Conservation (phyloP, 768 basidiomycete genomes). For the Coprinopsis strossmayeri region DNA sequence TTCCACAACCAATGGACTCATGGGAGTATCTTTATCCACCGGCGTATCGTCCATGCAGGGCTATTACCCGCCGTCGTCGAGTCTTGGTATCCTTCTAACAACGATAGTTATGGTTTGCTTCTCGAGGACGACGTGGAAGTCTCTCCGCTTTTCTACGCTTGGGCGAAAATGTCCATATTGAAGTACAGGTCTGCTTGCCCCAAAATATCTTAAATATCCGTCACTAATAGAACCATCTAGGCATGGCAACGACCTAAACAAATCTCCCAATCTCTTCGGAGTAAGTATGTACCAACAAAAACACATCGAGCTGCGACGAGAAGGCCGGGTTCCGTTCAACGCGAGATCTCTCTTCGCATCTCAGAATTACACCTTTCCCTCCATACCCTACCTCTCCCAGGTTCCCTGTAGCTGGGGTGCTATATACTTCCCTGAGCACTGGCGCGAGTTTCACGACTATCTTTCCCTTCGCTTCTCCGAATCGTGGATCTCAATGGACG, state of each 20-base stretch:
- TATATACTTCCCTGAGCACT: slow-evolving; percentile 83
- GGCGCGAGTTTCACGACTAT: slow-evolving; percentile 82
- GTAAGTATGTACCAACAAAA: slow-evolving; percentile 87
- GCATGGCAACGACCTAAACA: slow-evolving; percentile 40
- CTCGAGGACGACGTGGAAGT: slow-evolving; percentile 86
- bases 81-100: slow-evolving; percentile 77
- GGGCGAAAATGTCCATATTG: slow-evolving; percentile 75
- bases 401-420: slow-evolving; percentile 92
- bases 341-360: slow-evolving; percentile 51
- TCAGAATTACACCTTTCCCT: slow-evolving; percentile 30
- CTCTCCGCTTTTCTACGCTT: slow-evolving; percentile 80
- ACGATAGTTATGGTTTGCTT: slow-evolving; percentile 71
- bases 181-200: slow-evolving; percentile 57
- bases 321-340: slow-evolving; percentile 63
- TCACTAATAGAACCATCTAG: slow-evolving; percentile 26
- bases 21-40: slow-evolving; percentile 56
- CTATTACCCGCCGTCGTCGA: slow-evolving; percentile 80
- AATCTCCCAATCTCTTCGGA: slow-evolving; percentile 55
- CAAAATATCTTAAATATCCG: not conserved
- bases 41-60: slow-evolving; percentile 73
- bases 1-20: slow-evolving; percentile 46
- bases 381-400: slow-evolving; percentile 76
- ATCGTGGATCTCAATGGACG: slow-evolving; percentile 28
- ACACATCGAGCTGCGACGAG: slow-evolving; percentile 62
- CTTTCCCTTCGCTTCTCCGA: slow-evolving; percentile 67